A percentile compares a stretch with the other conserved stretches of the same genome.
Conservation (phyloP, 2,329 filamentous ascomycete genomes). For the Cylindrodendrum hubeiense region DNA sequence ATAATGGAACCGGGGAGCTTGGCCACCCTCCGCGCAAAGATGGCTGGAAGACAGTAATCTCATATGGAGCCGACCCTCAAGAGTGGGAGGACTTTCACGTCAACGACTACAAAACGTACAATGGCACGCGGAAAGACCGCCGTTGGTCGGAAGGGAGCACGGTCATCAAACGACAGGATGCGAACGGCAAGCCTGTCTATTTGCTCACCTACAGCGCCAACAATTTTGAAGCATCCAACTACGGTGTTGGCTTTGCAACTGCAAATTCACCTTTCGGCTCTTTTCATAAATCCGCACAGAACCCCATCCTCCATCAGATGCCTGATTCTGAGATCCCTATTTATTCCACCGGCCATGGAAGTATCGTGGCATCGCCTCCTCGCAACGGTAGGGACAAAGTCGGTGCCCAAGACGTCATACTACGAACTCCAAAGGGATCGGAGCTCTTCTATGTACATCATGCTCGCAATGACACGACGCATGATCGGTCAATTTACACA, state of each 20-base stretch:
- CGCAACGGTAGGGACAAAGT: conserved; percentile 30
- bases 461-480: conserved; percentile 46
- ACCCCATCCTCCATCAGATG: conserved; percentile 48
- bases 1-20: conserved; percentile 52
- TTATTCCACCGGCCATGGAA: conserved; percentile 51
- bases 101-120: conserved; percentile 48
- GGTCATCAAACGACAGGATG: conserved; percentile 39
- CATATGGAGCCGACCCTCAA: conserved; percentile 50
- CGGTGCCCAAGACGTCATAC: conserved; percentile 49
- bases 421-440: conserved; percentile 41
- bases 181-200: conserved; percentile 45
- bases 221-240: conserved; percentile 53
- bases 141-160: conserved; percentile 54
- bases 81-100: conserved; percentile 53
- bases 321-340: conserved; percentile 45
- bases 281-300: conserved; percentile 48
- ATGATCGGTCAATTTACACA: conserved; percentile 46
- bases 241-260: conserved; percentile 51
- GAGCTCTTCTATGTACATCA: conserved; percentile 53
- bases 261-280: conserved; percentile 48
- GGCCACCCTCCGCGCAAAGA: conserved; percentile 50
- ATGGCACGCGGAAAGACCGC: conserved; percentile 51
- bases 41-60: conserved; percentile 53
- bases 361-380: conserved; percentile 49
- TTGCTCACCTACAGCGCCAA: conserved; percentile 44